Conservation (phyloP, 352 stramenopile species). For the Aphanomyces invadans region DNA sequence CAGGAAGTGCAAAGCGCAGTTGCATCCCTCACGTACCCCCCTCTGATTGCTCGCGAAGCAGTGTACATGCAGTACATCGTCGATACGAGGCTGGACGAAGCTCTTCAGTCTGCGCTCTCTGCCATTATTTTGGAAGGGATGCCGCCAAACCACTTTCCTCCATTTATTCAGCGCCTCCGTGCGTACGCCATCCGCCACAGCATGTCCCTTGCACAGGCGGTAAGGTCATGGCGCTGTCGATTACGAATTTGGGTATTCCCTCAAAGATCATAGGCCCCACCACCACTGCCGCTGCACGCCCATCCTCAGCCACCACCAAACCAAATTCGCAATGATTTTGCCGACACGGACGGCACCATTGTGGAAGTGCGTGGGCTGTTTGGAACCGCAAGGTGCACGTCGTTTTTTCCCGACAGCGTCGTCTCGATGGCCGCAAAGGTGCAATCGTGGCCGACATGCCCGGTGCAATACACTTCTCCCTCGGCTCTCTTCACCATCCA, state of each 20-base stretch:
- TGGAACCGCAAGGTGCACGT: neutral
- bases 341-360: neutral
- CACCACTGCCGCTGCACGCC: neutral
- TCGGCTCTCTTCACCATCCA: neutral
- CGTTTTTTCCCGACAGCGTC: neutral
- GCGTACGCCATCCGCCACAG: neutral
- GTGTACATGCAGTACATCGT: conserved; percentile 11
- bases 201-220: neutral
- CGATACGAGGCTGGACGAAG: conserved; percentile 3
- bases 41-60: neutral
- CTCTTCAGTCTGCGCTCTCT: neutral
- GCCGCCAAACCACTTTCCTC: neutral
- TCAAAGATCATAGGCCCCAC: neutral
- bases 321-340: neutral
- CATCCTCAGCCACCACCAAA: neutral
- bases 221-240: too few relatives aligned
- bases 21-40: neutral
- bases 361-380: neutral
- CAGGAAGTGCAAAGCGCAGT: neutral
- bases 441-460: neutral
- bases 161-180: neutral
- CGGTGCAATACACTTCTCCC: neutral
- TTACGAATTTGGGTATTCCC: neutral
- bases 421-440: neutral
- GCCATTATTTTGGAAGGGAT: neutral